Evolutionary conservation across 768 basidiomycete species (phyloP), one percentile per base, ranked within the genome.

Genomic region (Xerocomellus amylosporus): DNA sequence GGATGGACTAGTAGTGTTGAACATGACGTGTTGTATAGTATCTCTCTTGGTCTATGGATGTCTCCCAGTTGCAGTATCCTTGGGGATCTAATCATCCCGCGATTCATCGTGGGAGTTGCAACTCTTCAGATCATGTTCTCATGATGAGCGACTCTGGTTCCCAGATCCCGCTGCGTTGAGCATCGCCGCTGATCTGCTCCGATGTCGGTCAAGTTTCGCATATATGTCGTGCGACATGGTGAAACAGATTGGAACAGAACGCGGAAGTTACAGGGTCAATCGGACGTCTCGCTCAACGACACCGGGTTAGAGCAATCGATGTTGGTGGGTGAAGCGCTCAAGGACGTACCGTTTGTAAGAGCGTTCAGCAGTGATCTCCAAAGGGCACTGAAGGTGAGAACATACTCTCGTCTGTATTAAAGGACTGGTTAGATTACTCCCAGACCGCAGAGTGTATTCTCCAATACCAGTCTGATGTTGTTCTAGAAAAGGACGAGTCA

Each of bases 181-280:
- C 36, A 34, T 41, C 37, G 49, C n/a, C 12, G 13, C 14, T 38
- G 17, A 40, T 54, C 33, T 26, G 4, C n/a, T 34, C 33, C 47
- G 19, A 55, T 56, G 48, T 50, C 72, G 64, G 52, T 65, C 49
- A 60, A 71, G 28, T 75, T 76, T 30, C 74, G 74, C 49, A 61
- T 88, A 22, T 85, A 85, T 64, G 66, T 88, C 54, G 77, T 88
- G 42, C 81, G 88, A 37, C 87, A 90, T 62, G 88, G 86, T 17
- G 86, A 90, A 74, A 90, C 88, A 13, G 76, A 81, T 33, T 82
- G 78, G 59, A 89, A 89, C 67, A 67, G 74, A 51, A 68, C 76
- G 10, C 73, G 76, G 14, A 79, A 86, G 52, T 77, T 87, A 28
- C 88, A 90, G 73, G 89, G 88, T 46, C 88, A 90, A 10, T 62